Evolutionary conservation across 345 rosid genomes (phyloP).

Genomic region (Arabis hirsuta): DNA sequence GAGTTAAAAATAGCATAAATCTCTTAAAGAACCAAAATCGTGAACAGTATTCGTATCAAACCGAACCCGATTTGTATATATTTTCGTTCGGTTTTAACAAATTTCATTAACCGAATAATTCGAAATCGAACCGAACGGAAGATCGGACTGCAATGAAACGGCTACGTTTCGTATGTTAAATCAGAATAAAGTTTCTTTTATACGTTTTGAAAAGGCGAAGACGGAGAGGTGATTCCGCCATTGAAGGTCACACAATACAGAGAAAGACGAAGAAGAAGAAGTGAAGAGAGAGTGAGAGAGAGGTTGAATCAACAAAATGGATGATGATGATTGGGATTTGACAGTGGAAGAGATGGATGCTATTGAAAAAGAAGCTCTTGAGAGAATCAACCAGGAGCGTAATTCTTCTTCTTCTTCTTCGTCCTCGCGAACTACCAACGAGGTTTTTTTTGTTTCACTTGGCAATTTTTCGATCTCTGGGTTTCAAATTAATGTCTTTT

Average conservation of each 20-base stretch:
- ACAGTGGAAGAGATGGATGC: conserved; percentile 75
- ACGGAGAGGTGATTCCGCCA: conserved; percentile 37
- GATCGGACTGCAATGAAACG: conserved; percentile 18
- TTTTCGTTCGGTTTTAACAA: neutral
- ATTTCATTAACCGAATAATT: conserved; percentile 1
- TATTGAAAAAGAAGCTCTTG: conserved; percentile 76
- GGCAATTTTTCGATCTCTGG: conserved; percentile 18
- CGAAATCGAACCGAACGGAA: neutral
- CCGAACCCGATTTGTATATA: too few species aligned
- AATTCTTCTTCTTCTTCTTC: conserved; percentile 32
- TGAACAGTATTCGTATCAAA: too few species aligned
- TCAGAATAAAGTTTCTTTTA: neutral
- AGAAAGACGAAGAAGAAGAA: conserved; percentile 28
- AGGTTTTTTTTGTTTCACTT: conserved; percentile 35
- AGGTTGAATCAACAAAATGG: conserved; percentile 48
- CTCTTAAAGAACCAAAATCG: too few species aligned
- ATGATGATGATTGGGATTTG: conserved; percentile 78
- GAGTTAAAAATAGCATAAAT: too few species aligned
- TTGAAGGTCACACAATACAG: conserved; percentile 15
- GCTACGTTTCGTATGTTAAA: conserved; percentile 1
- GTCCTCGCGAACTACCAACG: conserved; percentile 19
- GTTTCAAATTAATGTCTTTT: neutral
- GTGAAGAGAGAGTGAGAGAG: neutral
- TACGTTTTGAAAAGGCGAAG: conserved; percentile 34
- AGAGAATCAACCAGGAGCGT: conserved; percentile 58